Base-by-base conservation (phyloP, 768 basidiomycete genomes). In the Fomitopsis serialis region DNA sequence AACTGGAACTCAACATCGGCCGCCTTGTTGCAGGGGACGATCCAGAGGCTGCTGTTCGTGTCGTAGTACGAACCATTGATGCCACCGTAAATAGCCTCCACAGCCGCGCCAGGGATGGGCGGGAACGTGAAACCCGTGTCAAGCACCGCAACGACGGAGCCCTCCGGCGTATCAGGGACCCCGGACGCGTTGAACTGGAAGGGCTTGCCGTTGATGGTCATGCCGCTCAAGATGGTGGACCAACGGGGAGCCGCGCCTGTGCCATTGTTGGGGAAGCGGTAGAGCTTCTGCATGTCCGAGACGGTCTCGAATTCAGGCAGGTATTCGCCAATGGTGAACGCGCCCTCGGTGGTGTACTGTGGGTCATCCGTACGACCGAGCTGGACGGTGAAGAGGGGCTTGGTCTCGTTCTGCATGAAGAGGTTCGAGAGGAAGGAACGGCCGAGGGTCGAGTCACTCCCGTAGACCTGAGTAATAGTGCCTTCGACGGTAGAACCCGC, bases 401-500 rank as follows among this genome's bases (percentile, higher is more conserved):
- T 61, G 37, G 58, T 53, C 23, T 47, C 42, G 54, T 65, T 60
- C 45, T 63, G 58, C 1, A 45, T 19, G 57, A 65, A 68, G 34
- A 66, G 48, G 29, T 63, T 56, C 19, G 48, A 51, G 36, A 67
- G 48, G 55, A 63, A 60, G 29, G 61, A 55, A 21, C 54, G 48
- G 42, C 59, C 63, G n/a, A 57, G 42, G 1, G 52, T 56, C 19
- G 54, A 51, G 22, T 58, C 56, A 3, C 19, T 10, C 12, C 62
- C 62, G 60, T 50, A 55, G 3, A 35, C 36, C 13, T 48, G 5
- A 8, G 36, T 29, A 13, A 62, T 50, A 36, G 56, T 54, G 29
- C 29, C 24, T 45, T 90, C 86, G 54, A 95, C 80, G 34, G 70
- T 76, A 3, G 91, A 92, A 35, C 89, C 78, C 15, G 79, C 76